Evolutionary conservation across 2,329 filamentous ascomycete species (phyloP), one percentile per base, ranked within the genome.

Genomic region (Fusarium acutatum): DNA sequence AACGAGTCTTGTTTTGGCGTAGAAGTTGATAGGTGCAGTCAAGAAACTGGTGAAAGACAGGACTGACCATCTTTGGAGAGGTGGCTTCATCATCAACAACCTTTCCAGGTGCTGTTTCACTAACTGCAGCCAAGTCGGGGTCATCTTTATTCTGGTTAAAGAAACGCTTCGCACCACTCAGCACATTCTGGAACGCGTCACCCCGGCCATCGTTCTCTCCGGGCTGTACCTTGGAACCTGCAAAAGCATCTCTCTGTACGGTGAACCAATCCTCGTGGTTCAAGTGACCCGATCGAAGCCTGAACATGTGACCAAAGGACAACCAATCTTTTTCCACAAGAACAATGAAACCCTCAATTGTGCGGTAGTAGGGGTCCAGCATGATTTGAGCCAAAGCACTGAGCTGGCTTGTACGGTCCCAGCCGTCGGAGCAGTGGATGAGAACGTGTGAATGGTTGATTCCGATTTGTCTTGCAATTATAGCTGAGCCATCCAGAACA

Each of bases 271-370:
- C 97, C 74, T 98, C 96, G 73, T 94, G 94, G 78, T 91, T 94
- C 62, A 98, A 84, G 76, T 93, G 93, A 7, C 96, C 96, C 20
- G 94, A 94, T n/a, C 96, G 91, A 77, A 97, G 91, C 61, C 95
- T 91, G 83, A 99, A 99, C 92, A 97, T 98, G 82, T 99, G 96
- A 4, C 96, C 96, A 83, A 98, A 99, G 0, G 96, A 96, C 18
- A 99, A 84, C 94, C 96, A 99, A 80, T 99, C 96, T 81, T 99
- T 99, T 82, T 99, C 96, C 6, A 99, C 89, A 12, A 99, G 85
- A 6, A 97, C 91, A 76, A 98, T 95, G 81, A 98, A 99, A 2
- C 96, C 96, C 75, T 98, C 93, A 56, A 99, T 86, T 1, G 96
- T 98, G 58, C 96, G 91, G 81, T 95, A 99, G 82, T 97, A 98